phyloP scores from a whole-genome alignment of 1,284 basidiomycete genomes.

The Sporisorium exsertum region DNA sequence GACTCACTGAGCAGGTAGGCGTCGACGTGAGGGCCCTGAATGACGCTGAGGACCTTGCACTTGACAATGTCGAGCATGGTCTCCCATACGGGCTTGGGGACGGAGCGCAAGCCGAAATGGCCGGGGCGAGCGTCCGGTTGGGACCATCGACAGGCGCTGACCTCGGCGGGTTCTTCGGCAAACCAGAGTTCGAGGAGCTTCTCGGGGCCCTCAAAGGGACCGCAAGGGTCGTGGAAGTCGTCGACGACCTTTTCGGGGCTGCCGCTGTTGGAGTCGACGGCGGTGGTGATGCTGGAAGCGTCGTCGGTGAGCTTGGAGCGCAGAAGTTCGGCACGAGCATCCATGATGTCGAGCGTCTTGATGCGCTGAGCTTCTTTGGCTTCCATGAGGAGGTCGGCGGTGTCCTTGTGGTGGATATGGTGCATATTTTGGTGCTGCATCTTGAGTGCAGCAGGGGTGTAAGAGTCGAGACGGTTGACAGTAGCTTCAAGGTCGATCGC shows the following conservation, averaged over 20 bases:
- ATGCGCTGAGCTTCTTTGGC: constrained; percentile 49
- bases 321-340: constrained; percentile 42
- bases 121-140: constrained; percentile 40
- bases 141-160: constrained; percentile 44
- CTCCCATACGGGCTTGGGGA: constrained; percentile 87
- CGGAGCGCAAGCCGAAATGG: constrained; percentile 78
- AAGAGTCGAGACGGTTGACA: constrained; percentile 46
- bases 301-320: constrained; percentile 37
- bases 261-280: constrained; percentile 42
- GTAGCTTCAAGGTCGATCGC: constrained; percentile 47
- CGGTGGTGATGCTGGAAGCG: constrained; percentile 37
- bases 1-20: constrained; percentile 98
- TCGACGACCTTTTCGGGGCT: constrained; percentile 34
- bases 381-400: constrained; percentile 48
- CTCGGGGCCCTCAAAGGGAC: constrained; percentile 77
- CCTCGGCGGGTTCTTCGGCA: constrained; percentile 73
- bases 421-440: constrained; percentile 27
- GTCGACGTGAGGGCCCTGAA: constrained; percentile 88
- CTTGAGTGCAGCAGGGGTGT: constrained; percentile 25
- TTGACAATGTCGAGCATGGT: constrained; percentile 96
- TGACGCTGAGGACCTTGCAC: constrained; percentile 93
- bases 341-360: constrained; percentile 49
- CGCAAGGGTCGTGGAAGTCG: constrained; percentile 54
- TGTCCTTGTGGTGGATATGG: constrained; percentile 41
- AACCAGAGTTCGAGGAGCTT: constrained; percentile 99